phyloP scores from a whole-genome alignment of 2,329 filamentous ascomycete genomes.

The Fusarium metavorans region DNA sequence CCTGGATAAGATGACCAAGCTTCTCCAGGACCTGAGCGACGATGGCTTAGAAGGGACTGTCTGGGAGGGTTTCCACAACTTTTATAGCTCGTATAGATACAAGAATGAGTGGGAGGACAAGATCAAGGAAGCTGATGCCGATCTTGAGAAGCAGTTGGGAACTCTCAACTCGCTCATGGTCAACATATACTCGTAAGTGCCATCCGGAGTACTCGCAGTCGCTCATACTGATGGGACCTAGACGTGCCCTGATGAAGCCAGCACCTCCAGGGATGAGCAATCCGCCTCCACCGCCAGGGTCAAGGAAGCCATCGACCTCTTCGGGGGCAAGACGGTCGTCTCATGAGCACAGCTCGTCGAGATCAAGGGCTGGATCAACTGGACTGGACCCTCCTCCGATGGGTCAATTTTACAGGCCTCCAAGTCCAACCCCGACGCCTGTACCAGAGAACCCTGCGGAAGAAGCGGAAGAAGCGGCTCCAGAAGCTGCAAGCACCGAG shows the following conservation, averaged over 20 bases:
- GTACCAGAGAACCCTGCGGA: not conserved
- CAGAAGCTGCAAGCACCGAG: not conserved
- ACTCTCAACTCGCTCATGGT: conserved; percentile 47
- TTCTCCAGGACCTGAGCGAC: conserved; percentile 46
- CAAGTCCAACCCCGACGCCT: not conserved
- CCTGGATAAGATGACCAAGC: conserved; percentile 46
- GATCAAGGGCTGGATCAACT: conserved; percentile 6
- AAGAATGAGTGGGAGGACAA: conserved; percentile 49
- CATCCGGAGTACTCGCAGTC: not conserved
- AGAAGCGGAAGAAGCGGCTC: not conserved
- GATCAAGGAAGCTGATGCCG: conserved; percentile 45
- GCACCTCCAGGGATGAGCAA: conserved; percentile 32
- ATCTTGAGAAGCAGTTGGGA: conserved; percentile 46
- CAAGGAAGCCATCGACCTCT: conserved; percentile 3
- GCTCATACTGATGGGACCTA: conserved; percentile 11
- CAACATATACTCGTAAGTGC: conserved; percentile 50
- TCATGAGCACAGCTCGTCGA: not conserved
- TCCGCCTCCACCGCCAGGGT: conserved; percentile 26
- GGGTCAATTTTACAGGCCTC: conserved; percentile 2
- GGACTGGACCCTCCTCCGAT: conserved; percentile 31
- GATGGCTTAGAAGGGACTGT: conserved; percentile 37
- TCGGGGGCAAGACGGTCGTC: not conserved
- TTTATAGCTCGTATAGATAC: conserved; percentile 50
- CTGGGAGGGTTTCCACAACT: conserved; percentile 43
- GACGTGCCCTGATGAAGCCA: conserved; percentile 48